These are phyloP conservation scores for Leishmania turanica DNA, from an alignment of 208 protist genomes.

Conservation along the genomic window DNA sequence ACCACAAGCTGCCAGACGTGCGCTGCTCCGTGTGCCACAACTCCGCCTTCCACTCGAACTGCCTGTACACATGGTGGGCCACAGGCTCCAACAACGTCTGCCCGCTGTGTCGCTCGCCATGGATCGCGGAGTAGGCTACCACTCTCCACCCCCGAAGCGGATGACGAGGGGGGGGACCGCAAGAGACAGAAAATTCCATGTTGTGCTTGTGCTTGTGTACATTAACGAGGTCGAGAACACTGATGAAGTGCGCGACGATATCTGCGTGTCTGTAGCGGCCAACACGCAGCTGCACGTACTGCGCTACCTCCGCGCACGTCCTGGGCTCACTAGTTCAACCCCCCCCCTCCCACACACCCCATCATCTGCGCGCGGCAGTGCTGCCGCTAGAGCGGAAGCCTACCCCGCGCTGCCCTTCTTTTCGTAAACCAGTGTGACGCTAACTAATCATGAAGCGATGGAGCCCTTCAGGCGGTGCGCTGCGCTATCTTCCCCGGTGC, in stretches of 20 bases:
- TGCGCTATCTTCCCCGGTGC: background rate
- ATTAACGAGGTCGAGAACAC: background rate
- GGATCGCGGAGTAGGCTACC: constrained; percentile 58
- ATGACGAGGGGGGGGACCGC: too few species aligned
- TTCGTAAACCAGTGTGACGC: background rate
- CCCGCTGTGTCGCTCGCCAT: constrained; percentile 91
- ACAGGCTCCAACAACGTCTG: constrained; percentile 82
- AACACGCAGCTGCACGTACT: background rate
- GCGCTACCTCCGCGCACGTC: background rate
- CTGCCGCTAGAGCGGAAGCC: background rate
- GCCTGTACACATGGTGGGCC: constrained; percentile 92
- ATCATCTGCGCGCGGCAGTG: background rate
- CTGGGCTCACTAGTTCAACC: background rate
- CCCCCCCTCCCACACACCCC: background rate
- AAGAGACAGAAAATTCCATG: background rate
- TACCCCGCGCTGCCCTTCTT: background rate
- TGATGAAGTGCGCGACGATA: background rate
- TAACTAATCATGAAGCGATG: background rate
- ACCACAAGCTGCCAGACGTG: constrained; percentile 85
- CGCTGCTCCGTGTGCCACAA: constrained; percentile 88
- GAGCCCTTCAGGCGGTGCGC: background rate
- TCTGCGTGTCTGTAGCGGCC: background rate
- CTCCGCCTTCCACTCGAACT: constrained; percentile 85
- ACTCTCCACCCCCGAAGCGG: background rate
- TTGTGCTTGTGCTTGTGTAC: background rate